phyloP scores from a whole-genome alignment of 2,329 filamentous ascomycete species.

The Cyphellophora attinorum region DNA sequence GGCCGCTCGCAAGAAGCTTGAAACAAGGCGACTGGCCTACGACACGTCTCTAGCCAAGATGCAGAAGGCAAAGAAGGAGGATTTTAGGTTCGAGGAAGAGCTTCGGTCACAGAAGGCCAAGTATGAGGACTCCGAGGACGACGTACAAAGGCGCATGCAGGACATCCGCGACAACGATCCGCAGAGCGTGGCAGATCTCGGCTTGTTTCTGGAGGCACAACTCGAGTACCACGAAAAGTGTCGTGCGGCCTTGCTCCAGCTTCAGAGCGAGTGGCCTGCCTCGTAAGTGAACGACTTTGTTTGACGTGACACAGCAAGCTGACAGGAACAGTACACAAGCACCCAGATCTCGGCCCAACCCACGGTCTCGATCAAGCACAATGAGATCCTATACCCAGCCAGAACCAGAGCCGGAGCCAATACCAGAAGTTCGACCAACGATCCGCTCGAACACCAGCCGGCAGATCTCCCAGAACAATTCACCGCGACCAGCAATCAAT shows the following conservation, averaged over 20 bases:
- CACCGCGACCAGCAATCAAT: conserved; percentile 36
- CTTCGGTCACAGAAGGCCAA: conserved; percentile 84
- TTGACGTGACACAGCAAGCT: conserved; percentile 6
- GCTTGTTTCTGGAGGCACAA: conserved; percentile 76
- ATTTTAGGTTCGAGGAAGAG: conserved; percentile 88
- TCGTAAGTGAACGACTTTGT: conserved; percentile 34
- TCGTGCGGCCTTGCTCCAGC: conserved; percentile 65
- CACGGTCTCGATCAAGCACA: conserved; percentile 53
- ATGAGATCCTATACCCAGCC: conserved; percentile 54
- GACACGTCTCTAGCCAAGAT: conserved; percentile 83
- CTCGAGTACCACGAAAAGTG: conserved; percentile 86
- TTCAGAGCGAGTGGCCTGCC: conserved; percentile 61
- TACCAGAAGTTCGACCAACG: conserved; percentile 36
- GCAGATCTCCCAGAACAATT: conserved; percentile 20
- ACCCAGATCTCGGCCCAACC: conserved; percentile 27
- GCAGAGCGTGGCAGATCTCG: conserved; percentile 72
- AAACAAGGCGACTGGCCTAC: conserved; percentile 78
- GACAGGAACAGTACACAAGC: conserved; percentile 13
- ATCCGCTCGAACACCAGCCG: conserved; percentile 37
- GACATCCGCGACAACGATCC: conserved; percentile 88
- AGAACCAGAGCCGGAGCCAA: conserved; percentile 48
- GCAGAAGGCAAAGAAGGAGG: conserved; percentile 87
- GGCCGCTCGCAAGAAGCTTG: conserved; percentile 86
- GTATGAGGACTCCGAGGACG: conserved; percentile 90
- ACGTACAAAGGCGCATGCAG: conserved; percentile 85